Evolutionary conservation across 768 basidiomycete species (phyloP), one percentile per base, ranked within the genome.

Genomic region (Candolleomyces efflorescens): DNA sequence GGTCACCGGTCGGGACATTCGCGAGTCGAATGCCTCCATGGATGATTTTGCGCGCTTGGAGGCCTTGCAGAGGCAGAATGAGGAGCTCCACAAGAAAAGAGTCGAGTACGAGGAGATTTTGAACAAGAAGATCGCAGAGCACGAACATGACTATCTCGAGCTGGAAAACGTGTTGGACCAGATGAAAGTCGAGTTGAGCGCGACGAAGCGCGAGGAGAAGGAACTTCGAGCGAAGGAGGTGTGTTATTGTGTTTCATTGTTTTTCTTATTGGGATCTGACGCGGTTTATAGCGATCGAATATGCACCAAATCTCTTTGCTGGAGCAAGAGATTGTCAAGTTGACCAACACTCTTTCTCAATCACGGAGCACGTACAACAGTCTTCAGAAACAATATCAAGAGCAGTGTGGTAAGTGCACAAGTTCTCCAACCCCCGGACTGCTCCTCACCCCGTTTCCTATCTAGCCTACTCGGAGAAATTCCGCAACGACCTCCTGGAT

Each of bases 121-220:
- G 48, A 83, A 87, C 65, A 78, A 78, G 43, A 85, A 85, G 62
- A 76, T 94, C 13, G 70, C 71, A 11, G 89, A 93, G 53, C 91
- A 93, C 62, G 94, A 96, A 69, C 68, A 75, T n/a, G 88, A 94
- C 64, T 71, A 95, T 26, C 89, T 91, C 63, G 90, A 93, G 58
- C 81, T 91, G 71, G 87, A 95, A 65, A 73, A 71, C 3, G 78
- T 82, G 27, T 68, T 96, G 57, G 94, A 97, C 57, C 92, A 97
- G 67, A 70, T 88, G 59, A 76, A 81, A 61, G 82, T 76, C 12
- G 95, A 97, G 69, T 75, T 97, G 7, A 85, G 78, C 13, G 80
- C 87, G 5, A 87, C 89, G 4, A 90, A 92, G 69, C 82, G 91
- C 41, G 94, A 98, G 65, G 94, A 98, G 71, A 97, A 98, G 73